Conservation (phyloP, 768 basidiomycete genomes). For the Pulveroboletus sp. region DNA sequence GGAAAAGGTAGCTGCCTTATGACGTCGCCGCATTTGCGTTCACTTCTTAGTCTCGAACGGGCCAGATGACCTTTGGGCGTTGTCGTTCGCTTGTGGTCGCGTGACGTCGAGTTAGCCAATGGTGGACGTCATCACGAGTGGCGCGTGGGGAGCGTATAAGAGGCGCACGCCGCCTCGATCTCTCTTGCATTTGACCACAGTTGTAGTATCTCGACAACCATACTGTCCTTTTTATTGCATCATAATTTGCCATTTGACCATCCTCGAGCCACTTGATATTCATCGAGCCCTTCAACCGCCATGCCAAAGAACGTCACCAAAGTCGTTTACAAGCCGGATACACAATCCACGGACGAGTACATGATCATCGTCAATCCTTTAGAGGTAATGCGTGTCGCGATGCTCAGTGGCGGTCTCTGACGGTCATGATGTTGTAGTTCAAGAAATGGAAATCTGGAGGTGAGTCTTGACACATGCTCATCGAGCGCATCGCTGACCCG, state of each 20-base stretch:
- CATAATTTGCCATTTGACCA: constrained; percentile 11
- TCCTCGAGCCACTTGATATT: constrained; percentile 7
- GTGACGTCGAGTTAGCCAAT: constrained; percentile 25
- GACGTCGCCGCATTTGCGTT: background rate
- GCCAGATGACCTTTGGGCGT: background rate
- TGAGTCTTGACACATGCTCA: constrained; percentile 32
- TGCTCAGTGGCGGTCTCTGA: constrained; percentile 5
- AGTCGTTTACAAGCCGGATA: constrained; percentile 78
- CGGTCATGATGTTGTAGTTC: constrained; percentile 41
- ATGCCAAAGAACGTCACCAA: constrained; percentile 56
- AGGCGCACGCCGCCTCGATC: constrained; percentile 8
- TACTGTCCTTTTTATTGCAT: constrained; percentile 11
- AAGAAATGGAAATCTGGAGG: constrained; percentile 82
- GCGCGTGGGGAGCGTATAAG: constrained; percentile 22
- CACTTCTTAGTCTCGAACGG: no score
- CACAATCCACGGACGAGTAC: constrained; percentile 71
- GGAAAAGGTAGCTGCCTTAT: constrained; percentile 21
- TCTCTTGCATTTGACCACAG: background rate
- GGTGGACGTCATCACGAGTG: constrained; percentile 22
- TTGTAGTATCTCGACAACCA: constrained; percentile 2
- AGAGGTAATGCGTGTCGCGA: constrained; percentile 46
- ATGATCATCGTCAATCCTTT: constrained; percentile 62
- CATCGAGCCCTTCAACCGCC: constrained; percentile 9
- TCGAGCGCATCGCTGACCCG: constrained; percentile 8
- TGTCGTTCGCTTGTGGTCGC: constrained; percentile 17